phyloP scores from a whole-genome alignment of 1,284 basidiomycete species.

The Mycosarcoma mackinlayi region DNA sequence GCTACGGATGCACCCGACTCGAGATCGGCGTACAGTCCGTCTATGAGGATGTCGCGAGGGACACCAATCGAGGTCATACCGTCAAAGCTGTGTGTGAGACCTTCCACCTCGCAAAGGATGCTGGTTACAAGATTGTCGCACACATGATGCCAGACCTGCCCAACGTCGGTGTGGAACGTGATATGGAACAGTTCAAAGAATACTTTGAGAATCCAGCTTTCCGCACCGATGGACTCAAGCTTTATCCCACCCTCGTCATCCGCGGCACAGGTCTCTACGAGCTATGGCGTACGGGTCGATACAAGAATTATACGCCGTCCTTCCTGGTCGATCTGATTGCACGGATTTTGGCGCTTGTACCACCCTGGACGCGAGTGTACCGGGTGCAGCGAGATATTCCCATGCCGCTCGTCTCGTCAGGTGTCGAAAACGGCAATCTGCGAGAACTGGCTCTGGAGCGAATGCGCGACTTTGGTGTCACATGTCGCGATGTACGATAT shows the following conservation, averaged over 20 bases:
- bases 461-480: constrained; percentile 98
- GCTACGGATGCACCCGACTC: constrained; percentile 96
- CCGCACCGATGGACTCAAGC: constrained; percentile 95
- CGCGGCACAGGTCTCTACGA: constrained; percentile 97
- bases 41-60: constrained; percentile 97
- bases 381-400: constrained; percentile 74
- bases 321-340: constrained; percentile 97
- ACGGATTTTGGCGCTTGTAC: constrained; percentile 92
- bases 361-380: constrained; percentile 98
- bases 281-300: constrained; percentile 93
- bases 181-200: constrained; percentile 96
- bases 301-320: constrained; percentile 99
- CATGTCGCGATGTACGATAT: constrained; percentile 96
- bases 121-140: constrained; percentile 93
- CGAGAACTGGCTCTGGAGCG: constrained; percentile 94
- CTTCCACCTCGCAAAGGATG: constrained; percentile 98
- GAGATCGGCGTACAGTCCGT: constrained; percentile 99
- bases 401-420: constrained; percentile 76
- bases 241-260: constrained; percentile 98
- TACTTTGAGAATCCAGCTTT: constrained; percentile 99
- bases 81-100: constrained; percentile 97
- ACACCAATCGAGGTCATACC: constrained; percentile 95
- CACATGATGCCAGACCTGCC: constrained; percentile 75
- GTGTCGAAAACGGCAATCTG: constrained; percentile 98
- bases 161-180: constrained; percentile 95